Evolutionary conservation across 768 basidiomycete species (phyloP).

Genomic region (Phylloporus sp.): DNA sequence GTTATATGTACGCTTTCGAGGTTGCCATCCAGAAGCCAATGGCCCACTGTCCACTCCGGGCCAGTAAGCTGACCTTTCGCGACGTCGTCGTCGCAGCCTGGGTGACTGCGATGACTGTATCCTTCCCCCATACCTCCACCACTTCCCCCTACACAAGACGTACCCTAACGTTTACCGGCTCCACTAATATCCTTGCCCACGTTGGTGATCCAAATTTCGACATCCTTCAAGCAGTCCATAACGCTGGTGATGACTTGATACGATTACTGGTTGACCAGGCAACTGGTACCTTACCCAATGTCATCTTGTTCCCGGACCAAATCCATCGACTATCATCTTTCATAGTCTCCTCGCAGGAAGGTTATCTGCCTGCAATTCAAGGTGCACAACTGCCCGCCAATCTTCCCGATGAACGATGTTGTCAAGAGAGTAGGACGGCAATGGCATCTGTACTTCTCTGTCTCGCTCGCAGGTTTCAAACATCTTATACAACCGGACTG

Average conservation of each 20-base stretch:
- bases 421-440: conserved; percentile 27
- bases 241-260: conserved; percentile 32
- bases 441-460: conserved; percentile 41
- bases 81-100: conserved; percentile 40
- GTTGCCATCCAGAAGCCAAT: conserved; percentile 34
- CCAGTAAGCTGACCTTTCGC: conserved; percentile 29
- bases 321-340: conserved; percentile 32
- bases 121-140: conserved; percentile 21
- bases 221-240: conserved; percentile 33
- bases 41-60: conserved; percentile 10
- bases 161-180: conserved; percentile 16
- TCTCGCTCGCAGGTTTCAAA: conserved; percentile 44
- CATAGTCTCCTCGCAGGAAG: conserved; percentile 35
- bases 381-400: conserved; percentile 17
- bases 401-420: conserved; percentile 26
- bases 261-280: conserved; percentile 32
- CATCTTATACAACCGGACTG: conserved; percentile 20
- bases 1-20: conserved; percentile 43
- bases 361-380: conserved; percentile 34
- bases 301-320: conserved; percentile 41
- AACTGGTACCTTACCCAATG: conserved; percentile 38
- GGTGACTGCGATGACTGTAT: conserved; percentile 32
- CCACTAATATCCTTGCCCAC: conserved; percentile 19
- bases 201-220: conserved; percentile 35
- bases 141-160: conserved; percentile 20